Conservation (phyloP, 1,284 basidiomycete species). For the Volvariella surrecta region DNA sequence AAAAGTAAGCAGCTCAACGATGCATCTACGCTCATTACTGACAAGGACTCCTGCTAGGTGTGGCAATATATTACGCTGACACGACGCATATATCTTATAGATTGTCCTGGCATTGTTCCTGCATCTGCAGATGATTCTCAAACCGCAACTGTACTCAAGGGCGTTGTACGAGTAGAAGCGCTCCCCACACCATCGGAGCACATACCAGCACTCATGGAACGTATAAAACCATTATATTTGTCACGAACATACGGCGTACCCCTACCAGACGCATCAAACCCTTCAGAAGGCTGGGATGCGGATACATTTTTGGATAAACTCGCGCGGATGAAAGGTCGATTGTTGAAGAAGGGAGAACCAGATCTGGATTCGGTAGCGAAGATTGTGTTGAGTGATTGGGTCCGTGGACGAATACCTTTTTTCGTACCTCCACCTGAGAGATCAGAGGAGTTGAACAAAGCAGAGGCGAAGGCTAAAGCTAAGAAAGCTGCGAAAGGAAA, state of each 20-base stretch:
- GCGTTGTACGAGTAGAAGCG: constrained; percentile 95
- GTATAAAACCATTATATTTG: constrained; percentile 91
- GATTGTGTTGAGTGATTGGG: constrained; percentile 97
- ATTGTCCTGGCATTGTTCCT: constrained; percentile 98
- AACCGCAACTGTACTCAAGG: constrained; percentile 92
- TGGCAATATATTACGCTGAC: constrained; percentile 99
- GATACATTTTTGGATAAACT: constrained; percentile 82
- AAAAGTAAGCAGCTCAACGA: constrained; percentile 46
- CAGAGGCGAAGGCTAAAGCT: constrained; percentile 37
- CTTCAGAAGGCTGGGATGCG: constrained; percentile 51
- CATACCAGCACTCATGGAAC: constrained; percentile 80
- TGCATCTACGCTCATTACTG: constrained; percentile 7
- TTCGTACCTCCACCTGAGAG: constrained; percentile 79
- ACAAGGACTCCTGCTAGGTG: constrained; percentile 57
- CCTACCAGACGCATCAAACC: constrained; percentile 48
- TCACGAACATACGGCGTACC: constrained; percentile 83
- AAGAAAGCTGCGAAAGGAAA: constrained; percentile 21
- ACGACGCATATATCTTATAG: constrained; percentile 95
- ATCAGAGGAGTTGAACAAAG: constrained; percentile 55
- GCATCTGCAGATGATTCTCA: constrained; percentile 88
- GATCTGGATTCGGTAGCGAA: constrained; percentile 91
- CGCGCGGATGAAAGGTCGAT: constrained; percentile 85
- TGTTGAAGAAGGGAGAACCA: constrained; percentile 93
- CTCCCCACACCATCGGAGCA: constrained; percentile 92
- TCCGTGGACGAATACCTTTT: constrained; percentile 89